A percentile compares a stretch with the other conserved stretches of the same genome.
Conservation (phyloP, 2,329 filamentous ascomycete genomes). For the Paramyrothecium sp. region DNA sequence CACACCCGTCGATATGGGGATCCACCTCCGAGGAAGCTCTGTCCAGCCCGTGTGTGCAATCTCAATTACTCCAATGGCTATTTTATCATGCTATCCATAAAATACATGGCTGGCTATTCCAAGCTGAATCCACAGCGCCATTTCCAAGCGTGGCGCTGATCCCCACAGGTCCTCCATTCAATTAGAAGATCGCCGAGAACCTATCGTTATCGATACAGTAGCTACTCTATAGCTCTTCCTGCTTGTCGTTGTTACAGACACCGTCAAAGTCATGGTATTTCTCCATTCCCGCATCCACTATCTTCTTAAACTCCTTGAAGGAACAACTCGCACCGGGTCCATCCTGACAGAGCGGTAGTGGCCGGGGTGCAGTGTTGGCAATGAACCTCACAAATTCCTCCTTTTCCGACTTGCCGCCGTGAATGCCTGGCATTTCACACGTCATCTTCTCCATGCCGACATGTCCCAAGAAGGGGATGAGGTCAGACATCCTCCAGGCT, state of each 20-base stretch:
- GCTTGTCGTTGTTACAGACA: conserved; percentile 15
- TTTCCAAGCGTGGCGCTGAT: too few species aligned
- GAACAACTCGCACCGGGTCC: conserved; percentile 17
- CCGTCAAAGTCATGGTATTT: conserved; percentile 18
- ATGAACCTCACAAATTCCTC: conserved; percentile 19
- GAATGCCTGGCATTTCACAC: conserved; percentile 4
- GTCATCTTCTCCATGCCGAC: conserved; percentile 23
- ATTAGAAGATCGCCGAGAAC: too few species aligned
- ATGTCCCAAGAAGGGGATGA: conserved; percentile 17
- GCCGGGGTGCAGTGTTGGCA: conserved; percentile 18
- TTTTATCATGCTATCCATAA: too few species aligned
- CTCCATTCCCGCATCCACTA: conserved; percentile 13
- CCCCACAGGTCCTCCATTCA: too few species aligned
- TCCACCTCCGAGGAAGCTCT: too few species aligned
- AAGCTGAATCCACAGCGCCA: too few species aligned
- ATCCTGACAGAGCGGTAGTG: conserved; percentile 15
- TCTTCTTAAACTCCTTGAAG: conserved; percentile 15
- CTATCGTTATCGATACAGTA: too few species aligned
- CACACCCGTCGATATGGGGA: too few species aligned
- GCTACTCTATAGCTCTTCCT: conserved; percentile 9
- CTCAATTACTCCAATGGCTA: too few species aligned
- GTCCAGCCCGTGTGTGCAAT: too few species aligned
- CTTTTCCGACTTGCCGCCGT: conserved; percentile 3
- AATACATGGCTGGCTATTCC: too few species aligned
- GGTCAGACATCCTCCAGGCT: conserved; percentile 21